Percentiles rank a stretch among this genome's conserved stretches.
phyloP scores from a whole-genome alignment of 1,139 yeast species.

The Arxiozyma heterogenica region DNA sequence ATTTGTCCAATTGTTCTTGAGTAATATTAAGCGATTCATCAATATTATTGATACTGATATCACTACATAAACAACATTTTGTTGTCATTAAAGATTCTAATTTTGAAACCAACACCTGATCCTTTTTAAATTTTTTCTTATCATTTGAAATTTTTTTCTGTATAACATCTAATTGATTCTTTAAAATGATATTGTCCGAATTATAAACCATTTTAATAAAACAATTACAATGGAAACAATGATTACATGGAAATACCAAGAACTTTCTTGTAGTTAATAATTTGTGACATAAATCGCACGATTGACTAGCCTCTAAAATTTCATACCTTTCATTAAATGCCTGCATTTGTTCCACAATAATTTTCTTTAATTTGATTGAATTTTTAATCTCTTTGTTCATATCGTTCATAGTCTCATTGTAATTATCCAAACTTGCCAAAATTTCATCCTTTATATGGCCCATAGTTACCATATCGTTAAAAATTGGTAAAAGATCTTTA shows the following conservation, averaged over 20 bases:
- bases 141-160: conserved; percentile 37
- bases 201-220: conserved; percentile 49
- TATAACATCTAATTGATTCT: conserved; percentile 49
- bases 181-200: conserved; percentile 60
- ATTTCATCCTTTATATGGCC: conserved; percentile 80
- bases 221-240: conserved; percentile 86
- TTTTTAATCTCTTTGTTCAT: conserved; percentile 71
- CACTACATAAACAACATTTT: conserved; percentile 78
- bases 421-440: conserved; percentile 63
- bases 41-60: conserved; percentile 56
- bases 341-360: conserved; percentile 51
- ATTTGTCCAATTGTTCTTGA: conserved; percentile 18
- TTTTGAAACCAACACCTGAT: conserved; percentile 16
- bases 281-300: conserved; percentile 63
- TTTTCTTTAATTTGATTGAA: conserved; percentile 54
- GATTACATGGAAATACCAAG: conserved; percentile 81
- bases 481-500: conserved; percentile 73
- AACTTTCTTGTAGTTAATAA: conserved; percentile 67
- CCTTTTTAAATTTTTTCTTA: conserved; percentile 16
- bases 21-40: conserved; percentile 43
- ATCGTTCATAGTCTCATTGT: conserved; percentile 54
- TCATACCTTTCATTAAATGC: conserved; percentile 42
- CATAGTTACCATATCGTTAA: conserved; percentile 75
- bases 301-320: conserved; percentile 72
- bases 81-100: conserved; percentile 53